A percentile compares a stretch with the other conserved stretches of the same genome.
These are phyloP conservation scores for Flagelloscypha sp. DNA, from an alignment of 768 basidiomycete species.

Conservation along the genomic window DNA sequence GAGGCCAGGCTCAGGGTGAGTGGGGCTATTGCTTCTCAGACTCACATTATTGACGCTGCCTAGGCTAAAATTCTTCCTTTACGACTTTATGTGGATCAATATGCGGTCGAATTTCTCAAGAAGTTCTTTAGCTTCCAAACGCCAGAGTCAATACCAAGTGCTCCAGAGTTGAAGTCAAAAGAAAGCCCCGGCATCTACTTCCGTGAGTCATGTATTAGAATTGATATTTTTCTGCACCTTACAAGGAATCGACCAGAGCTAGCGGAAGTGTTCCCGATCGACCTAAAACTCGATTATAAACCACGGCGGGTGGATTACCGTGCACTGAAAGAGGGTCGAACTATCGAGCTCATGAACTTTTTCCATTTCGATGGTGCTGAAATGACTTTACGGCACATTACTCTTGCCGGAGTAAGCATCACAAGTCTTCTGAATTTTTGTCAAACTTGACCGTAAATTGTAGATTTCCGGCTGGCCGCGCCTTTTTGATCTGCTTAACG, in stretches of 20 bases:
- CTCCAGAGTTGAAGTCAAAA: slow-evolving; percentile 25
- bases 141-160: slow-evolving; percentile 34
- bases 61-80: slow-evolving; percentile 89
- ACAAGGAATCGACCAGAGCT: slow-evolving; percentile 46
- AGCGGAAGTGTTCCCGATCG: slow-evolving; percentile 91
- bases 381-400: slow-evolving; percentile 93
- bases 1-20: slow-evolving; percentile 74
- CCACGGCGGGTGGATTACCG: slow-evolving; percentile 93
- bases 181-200: slow-evolving; percentile 67
- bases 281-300: slow-evolving; percentile 96
- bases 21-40: slow-evolving; percentile 9
- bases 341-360: slow-evolving; percentile 98
- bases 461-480: slow-evolving; percentile 92
- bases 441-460: slow-evolving; percentile 6
- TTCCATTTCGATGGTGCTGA: slow-evolving; percentile 99
- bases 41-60: background rate
- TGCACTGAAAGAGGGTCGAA: slow-evolving; percentile 82
- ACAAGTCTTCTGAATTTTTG: slow-evolving; percentile 1
- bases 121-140: slow-evolving; percentile 89
- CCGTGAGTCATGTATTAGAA: slow-evolving; percentile 39
- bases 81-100: slow-evolving; percentile 92
- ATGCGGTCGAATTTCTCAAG: slow-evolving; percentile 96
- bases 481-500: slow-evolving; percentile 87
- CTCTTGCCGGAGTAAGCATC: slow-evolving; percentile 73
- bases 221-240: too few relatives aligned